These are phyloP conservation scores for Hamigera avellanea DNA, from an alignment of 495 filamentous ascomycete species.

Conservation along the genomic window DNA sequence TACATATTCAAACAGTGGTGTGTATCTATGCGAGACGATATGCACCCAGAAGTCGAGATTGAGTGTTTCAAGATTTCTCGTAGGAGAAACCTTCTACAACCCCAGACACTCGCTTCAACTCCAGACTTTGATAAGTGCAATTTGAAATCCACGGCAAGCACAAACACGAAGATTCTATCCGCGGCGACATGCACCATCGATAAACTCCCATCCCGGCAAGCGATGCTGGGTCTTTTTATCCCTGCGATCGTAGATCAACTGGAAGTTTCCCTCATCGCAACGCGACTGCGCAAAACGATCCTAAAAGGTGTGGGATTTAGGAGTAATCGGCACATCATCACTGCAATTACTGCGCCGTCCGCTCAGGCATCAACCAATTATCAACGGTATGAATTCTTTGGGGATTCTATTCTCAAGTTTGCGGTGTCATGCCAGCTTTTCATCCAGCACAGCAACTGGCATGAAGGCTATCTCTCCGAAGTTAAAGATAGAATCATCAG, in stretches of 20 bases:
- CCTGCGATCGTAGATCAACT: constrained; percentile 65
- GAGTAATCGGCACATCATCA: constrained; percentile 47
- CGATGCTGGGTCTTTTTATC: constrained; percentile 58
- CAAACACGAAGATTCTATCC: constrained; percentile 13
- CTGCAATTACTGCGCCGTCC: constrained; percentile 58
- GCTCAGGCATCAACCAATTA: constrained; percentile 58
- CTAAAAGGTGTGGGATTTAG: constrained; percentile 43
- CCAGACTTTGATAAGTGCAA: constrained; percentile 4
- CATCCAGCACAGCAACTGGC: constrained; percentile 54
- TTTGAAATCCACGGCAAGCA: constrained; percentile 2
- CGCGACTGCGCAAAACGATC: constrained; percentile 47
- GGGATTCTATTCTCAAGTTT: constrained; percentile 78
- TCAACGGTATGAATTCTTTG: constrained; percentile 80
- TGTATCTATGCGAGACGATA: background rate
- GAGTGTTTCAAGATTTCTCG: constrained; percentile 19
- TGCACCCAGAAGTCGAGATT: constrained; percentile 8
- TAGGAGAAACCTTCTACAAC: constrained; percentile 22
- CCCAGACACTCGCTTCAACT: constrained; percentile 3
- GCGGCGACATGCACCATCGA: constrained; percentile 31
- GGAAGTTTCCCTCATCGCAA: constrained; percentile 51
- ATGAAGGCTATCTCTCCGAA: constrained; percentile 65
- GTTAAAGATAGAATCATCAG: constrained; percentile 59
- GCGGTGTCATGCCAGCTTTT: constrained; percentile 55
- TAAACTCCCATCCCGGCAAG: constrained; percentile 45
- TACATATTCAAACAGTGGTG: constrained; percentile 21